phyloP scores from a whole-genome alignment of 768 basidiomycete species.

The Rhodotorula diobovata region DNA sequence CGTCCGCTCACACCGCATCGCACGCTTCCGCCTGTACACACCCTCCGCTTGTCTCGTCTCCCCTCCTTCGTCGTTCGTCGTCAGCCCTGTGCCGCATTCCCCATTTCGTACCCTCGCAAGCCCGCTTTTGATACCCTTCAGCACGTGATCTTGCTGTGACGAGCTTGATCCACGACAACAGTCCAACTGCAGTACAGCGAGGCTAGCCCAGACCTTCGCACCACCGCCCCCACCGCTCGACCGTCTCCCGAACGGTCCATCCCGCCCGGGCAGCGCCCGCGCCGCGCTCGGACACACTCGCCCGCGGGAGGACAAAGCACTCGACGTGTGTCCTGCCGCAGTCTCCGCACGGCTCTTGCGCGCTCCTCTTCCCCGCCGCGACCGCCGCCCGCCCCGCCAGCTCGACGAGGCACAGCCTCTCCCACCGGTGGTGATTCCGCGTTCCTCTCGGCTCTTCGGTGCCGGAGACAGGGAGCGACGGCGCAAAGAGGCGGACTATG shows the following conservation, averaged over 20 bases:
- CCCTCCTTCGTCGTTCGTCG: too few relatives aligned
- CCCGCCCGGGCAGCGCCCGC: not conserved
- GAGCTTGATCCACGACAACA: too few relatives aligned
- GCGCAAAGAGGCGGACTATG: conserved; percentile 15
- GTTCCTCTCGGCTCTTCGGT: not conserved
- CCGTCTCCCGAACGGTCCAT: conserved; percentile 17
- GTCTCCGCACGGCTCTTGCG: conserved; percentile 1
- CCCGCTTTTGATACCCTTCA: too few relatives aligned
- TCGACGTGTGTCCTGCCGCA: conserved; percentile 26
- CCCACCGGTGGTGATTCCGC: conserved; percentile 25
- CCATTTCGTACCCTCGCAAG: too few relatives aligned
- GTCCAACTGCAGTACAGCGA: not conserved
- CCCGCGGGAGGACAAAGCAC: conserved; percentile 18
- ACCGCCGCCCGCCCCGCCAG: conserved; percentile 8
- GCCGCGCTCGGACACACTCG: not conserved
- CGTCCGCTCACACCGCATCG: not conserved
- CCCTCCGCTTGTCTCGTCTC: too few relatives aligned
- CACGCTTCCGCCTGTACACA: not conserved
- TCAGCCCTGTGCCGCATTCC: too few relatives aligned
- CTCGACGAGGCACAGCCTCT: conserved; percentile 33
- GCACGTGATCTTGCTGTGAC: too few relatives aligned
- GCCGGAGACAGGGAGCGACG: not conserved
- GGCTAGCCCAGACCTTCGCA: conserved; percentile 11
- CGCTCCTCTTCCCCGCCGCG: not conserved
- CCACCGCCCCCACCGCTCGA: conserved; percentile 33